These are phyloP conservation scores for Acanthamoeba castellanii DNA, from an alignment of 208 protist genomes.

Conservation along the genomic window DNA sequence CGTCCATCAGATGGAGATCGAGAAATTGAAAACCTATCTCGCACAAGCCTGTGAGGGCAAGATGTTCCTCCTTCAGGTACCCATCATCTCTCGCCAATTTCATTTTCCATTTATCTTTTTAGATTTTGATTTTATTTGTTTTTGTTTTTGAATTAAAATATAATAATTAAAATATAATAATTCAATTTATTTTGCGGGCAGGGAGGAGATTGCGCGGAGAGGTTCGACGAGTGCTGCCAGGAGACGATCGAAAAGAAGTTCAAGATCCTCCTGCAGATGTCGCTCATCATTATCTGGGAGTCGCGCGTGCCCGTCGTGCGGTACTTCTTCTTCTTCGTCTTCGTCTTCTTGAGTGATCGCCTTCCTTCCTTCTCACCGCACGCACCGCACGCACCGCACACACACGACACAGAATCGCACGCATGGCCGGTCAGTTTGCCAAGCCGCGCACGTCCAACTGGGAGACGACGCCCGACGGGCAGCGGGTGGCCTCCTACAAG, in stretches of 20 bases:
- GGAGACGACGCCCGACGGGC: slow-evolving; percentile 62
- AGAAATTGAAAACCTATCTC: slow-evolving; percentile 78
- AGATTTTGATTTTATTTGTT: no score
- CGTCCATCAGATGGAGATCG: slow-evolving; percentile 81
- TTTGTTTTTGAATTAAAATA: no score
- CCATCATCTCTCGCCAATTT: no score
- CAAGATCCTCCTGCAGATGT: slow-evolving; percentile 89
- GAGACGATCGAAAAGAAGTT: slow-evolving; percentile 85
- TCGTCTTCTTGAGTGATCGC: neutral
- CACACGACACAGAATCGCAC: slow-evolving; percentile 72
- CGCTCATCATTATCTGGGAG: slow-evolving; percentile 81
- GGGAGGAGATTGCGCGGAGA: slow-evolving; percentile 89
- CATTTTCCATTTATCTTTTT: no score
- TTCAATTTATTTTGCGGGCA: slow-evolving; percentile 26
- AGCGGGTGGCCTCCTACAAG: slow-evolving; percentile 78
- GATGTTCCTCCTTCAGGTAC: neutral
- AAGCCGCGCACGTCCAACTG: slow-evolving; percentile 67
- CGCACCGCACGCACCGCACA: neutral
- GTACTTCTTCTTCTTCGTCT: neutral
- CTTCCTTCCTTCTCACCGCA: neutral
- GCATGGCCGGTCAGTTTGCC: slow-evolving; percentile 86
- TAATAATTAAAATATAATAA: neutral
- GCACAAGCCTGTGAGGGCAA: neutral
- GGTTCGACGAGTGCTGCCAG: slow-evolving; percentile 85
- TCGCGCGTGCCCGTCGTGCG: slow-evolving; percentile 22